A percentile compares a stretch with the other conserved stretches of the same genome.
Evolutionary conservation across 2,329 filamentous ascomycete genomes (phyloP).

Genomic region (Aspergillus vadensis): DNA sequence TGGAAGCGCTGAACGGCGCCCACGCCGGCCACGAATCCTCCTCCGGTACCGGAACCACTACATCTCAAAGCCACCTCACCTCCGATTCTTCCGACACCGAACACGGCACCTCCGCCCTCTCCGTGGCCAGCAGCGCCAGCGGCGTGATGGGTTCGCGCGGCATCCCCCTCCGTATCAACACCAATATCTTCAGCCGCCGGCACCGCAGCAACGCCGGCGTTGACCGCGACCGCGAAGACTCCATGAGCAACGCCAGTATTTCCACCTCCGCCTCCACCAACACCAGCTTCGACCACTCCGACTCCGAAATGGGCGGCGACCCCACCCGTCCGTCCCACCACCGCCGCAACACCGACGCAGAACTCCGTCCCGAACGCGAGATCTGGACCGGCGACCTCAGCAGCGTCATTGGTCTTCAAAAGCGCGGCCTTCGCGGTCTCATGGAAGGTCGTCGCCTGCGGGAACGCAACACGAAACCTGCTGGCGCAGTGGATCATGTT

Average conservation of each 20-base stretch:
- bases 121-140: constrained; percentile 31
- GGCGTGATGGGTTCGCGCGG: constrained; percentile 33
- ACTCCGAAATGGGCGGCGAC: constrained; percentile 35
- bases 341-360: constrained; percentile 42
- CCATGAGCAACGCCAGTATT: constrained; percentile 40
- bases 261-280: constrained; percentile 40
- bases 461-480: constrained; percentile 59
- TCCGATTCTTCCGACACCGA: constrained; percentile 46
- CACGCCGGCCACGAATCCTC: constrained; percentile 27
- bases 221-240: constrained; percentile 43
- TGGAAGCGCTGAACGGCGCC: constrained; percentile 45
- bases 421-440: constrained; percentile 82
- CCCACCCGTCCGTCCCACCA: constrained; percentile 43
- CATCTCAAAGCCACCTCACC: constrained; percentile 33
- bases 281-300: constrained; percentile 42
- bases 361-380: constrained; percentile 53
- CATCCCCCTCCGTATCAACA: constrained; percentile 45
- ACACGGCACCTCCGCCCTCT: constrained; percentile 31
- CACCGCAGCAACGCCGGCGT: constrained; percentile 23
- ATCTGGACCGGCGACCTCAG: constrained; percentile 74
- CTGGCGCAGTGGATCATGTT: constrained; percentile 15
- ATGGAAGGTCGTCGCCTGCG: constrained; percentile 92
- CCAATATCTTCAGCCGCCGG: constrained; percentile 34
- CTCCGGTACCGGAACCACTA: background rate
- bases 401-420: constrained; percentile 92